Conservation (phyloP, 164 flowering plant species). For the Vitis vinifera region DNA sequence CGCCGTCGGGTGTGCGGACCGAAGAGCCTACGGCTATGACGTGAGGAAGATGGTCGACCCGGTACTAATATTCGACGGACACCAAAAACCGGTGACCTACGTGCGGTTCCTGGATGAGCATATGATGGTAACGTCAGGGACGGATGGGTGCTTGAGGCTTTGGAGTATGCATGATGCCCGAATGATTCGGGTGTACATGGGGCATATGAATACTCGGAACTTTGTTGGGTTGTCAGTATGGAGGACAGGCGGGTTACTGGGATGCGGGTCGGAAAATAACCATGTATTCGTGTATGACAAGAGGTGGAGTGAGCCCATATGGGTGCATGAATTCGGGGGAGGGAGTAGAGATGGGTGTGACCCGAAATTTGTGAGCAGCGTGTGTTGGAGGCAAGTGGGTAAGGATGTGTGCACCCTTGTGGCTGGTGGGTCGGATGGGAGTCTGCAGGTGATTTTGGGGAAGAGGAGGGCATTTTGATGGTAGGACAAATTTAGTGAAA, state of each 20-base stretch:
- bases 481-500: no score
- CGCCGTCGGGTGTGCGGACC: slow-evolving; percentile 62
- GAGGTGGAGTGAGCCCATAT: slow-evolving; percentile 71
- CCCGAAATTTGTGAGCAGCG: slow-evolving; percentile 52
- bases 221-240: slow-evolving; percentile 75
- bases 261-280: slow-evolving; percentile 71
- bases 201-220: slow-evolving; percentile 53
- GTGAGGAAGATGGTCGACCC: slow-evolving; percentile 42
- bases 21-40: slow-evolving; percentile 50
- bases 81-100: slow-evolving; percentile 57
- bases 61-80: slow-evolving; percentile 42
- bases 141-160: slow-evolving; percentile 60
- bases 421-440: slow-evolving; percentile 30
- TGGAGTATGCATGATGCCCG: slow-evolving; percentile 36
- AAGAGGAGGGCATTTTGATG: no score
- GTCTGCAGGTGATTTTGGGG: no score
- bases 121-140: slow-evolving; percentile 43
- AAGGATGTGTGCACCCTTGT: slow-evolving; percentile 54
- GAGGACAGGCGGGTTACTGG: slow-evolving; percentile 55
- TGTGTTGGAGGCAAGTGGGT: slow-evolving; percentile 59
- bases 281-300: slow-evolving; percentile 62
- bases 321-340: slow-evolving; percentile 50
- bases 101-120: slow-evolving; percentile 38
- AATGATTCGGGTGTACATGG: slow-evolving; percentile 44
- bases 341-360: slow-evolving; percentile 7